phyloP scores from a whole-genome alignment of 202 grass and related monocot genomes.

The Elaeis oleifera region DNA sequence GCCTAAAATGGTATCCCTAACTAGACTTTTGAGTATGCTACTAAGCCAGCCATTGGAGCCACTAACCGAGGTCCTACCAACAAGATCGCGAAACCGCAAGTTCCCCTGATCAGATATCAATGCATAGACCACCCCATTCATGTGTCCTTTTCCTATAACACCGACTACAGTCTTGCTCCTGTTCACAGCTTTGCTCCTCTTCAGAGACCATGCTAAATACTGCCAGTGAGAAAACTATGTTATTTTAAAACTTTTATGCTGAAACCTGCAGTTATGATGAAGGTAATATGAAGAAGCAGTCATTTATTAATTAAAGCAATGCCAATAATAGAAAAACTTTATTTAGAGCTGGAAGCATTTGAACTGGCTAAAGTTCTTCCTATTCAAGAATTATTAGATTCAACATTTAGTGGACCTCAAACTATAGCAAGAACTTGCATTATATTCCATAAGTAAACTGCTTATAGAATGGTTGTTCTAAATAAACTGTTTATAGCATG shows the following conservation, averaged over 20 bases:
- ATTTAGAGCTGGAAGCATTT: too few relatives aligned
- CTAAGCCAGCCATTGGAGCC: conserved; percentile 38
- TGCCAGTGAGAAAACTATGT: conserved; percentile 22
- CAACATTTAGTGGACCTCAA: too few relatives aligned
- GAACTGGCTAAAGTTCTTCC: too few relatives aligned
- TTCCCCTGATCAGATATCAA: conserved; percentile 78
- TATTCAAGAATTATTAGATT: too few relatives aligned
- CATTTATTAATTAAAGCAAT: too few relatives aligned
- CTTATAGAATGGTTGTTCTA: too few relatives aligned
- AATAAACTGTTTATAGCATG: too few relatives aligned
- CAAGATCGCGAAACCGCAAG: conserved; percentile 70
- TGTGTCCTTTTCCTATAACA: conserved; percentile 70
- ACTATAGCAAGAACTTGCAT: too few relatives aligned
- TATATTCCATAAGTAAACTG: too few relatives aligned
- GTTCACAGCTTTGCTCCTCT: conserved; percentile 94
- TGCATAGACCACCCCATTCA: conserved; percentile 77
- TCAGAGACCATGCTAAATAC: conserved; percentile 86
- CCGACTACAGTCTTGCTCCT: conserved; percentile 68
- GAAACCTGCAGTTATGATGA: too few relatives aligned
- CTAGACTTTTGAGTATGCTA: conserved; percentile 36
- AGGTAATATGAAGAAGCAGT: too few relatives aligned
- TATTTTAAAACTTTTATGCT: background rate
- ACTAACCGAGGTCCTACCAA: conserved; percentile 40
- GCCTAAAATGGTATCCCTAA: conserved; percentile 65
- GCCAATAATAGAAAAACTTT: too few relatives aligned